Conservation (phyloP, 306 rosid genomes). For the Begonia peltatifolia region DNA sequence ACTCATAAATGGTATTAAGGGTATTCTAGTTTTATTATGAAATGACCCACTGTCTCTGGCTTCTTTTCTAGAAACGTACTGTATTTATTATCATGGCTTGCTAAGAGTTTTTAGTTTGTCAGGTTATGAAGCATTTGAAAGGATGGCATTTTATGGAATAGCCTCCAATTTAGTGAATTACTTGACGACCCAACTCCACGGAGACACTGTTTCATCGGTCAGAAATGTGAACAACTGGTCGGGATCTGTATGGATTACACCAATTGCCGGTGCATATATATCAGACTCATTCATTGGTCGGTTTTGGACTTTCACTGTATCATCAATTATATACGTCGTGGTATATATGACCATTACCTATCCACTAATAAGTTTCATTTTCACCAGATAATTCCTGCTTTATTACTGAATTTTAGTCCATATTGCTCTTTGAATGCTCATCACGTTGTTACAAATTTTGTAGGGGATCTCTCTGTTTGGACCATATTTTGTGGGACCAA, state of each 20-base stretch:
- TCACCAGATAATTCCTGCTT: background rate
- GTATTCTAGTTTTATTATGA: no score
- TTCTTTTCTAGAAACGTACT: no score
- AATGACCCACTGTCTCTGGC: no score
- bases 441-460: no score
- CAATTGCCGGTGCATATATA: slow-evolving; percentile 81
- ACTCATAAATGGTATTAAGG: no score
- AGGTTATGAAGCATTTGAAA: slow-evolving; percentile 98
- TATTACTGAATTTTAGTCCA: no score
- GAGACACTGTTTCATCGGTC: slow-evolving; percentile 88
- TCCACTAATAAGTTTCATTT: slow-evolving; percentile 2
- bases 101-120: background rate
- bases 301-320: slow-evolving; percentile 90
- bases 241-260: slow-evolving; percentile 92
- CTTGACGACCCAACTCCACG: slow-evolving; percentile 75
- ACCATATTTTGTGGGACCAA: no score
- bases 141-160: slow-evolving; percentile 97
- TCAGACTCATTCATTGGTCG: slow-evolving; percentile 92
- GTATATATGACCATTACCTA: slow-evolving; percentile 16
- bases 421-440: no score
- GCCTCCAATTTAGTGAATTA: slow-evolving; percentile 84
- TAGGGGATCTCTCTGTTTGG: no score
- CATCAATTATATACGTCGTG: slow-evolving; percentile 78
- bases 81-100: no score
- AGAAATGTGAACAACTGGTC: slow-evolving; percentile 94